phyloP scores from a whole-genome alignment of 805 yeast species.

The Ogataea populi-albae region DNA sequence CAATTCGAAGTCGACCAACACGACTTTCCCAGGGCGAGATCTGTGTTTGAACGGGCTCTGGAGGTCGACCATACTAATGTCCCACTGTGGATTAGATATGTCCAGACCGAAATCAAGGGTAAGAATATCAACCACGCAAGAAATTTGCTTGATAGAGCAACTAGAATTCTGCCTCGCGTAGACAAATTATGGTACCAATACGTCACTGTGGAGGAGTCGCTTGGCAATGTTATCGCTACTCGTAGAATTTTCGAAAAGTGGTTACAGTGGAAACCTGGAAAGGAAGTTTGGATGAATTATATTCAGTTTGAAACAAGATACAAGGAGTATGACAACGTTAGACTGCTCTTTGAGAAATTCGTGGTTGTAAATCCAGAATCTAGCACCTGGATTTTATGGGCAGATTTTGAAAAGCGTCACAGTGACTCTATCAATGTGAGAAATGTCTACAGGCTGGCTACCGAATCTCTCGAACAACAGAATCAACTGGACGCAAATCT shows the following conservation, averaged over 20 bases:
- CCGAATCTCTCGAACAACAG: conserved; percentile 46
- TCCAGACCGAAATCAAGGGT: conserved; percentile 69
- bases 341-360: conserved; percentile 57
- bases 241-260: conserved; percentile 72
- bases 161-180: conserved; percentile 67
- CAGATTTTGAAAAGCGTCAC: conserved; percentile 59
- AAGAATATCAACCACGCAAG: conserved; percentile 85
- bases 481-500: conserved; percentile 38
- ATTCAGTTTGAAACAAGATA: conserved; percentile 71
- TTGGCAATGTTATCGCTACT: conserved; percentile 60
- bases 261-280: conserved; percentile 71
- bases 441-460: conserved; percentile 62
- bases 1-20: conserved; percentile 79
- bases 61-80: conserved; percentile 72
- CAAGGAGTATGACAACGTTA: conserved; percentile 45
- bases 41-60: conserved; percentile 83
- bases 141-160: conserved; percentile 77
- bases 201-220: conserved; percentile 76
- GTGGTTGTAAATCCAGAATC: conserved; percentile 51
- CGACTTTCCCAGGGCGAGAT: conserved; percentile 76
- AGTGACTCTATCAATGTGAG: conserved; percentile 49
- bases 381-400: conserved; percentile 74
- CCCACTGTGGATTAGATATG: conserved; percentile 83
- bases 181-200: conserved; percentile 87
- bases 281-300: conserved; percentile 71